Evolutionary conservation across 176 grass and related monocot species (phyloP), one percentile per base, ranked within the genome.

Genomic region (Poa annua): DNA sequence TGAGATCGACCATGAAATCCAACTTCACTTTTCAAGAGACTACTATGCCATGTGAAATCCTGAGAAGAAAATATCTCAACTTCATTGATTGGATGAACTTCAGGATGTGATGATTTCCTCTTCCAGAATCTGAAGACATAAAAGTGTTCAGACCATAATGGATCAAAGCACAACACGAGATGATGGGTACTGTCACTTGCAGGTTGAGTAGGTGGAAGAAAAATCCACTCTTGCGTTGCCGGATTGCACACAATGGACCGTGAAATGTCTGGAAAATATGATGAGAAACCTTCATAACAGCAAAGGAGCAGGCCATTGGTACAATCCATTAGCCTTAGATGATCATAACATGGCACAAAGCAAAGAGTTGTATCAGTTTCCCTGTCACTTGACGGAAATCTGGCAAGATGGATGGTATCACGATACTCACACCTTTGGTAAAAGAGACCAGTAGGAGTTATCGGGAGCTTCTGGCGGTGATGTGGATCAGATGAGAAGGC

Each of bases 231-330:
- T 62, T 66, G 45, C 10, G 82, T 85, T 11, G 56, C 64, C 13
- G 82, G 82, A 75, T 76, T 89, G 81, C 71, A 50, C 51, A 89
- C 66, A 36, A 45, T 41, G 59, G 59, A 35, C 74, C n/a, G 26
- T 55, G 29, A 77, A 11, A 41, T 49, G 19, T 67, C 69, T 72
- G 41, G 41, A 48, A 14, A 51, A 65, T 34, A 34, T 34, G 5
- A 2, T 11, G 56, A 4, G 19, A 22, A 17, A 81, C 51, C 24
- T 65, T n/a, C 70, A 17, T 71, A 85, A 7, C 17, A 45, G 29
- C 75, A 86, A 11, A 90, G 84, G 19, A 87, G 50, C 4, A 86
- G 64, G 45, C 88, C 88, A 32, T 83, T 80, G 66, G 74, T 83
- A 21, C 66, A 83, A 81, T 50, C 88, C 10, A 87, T 33, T 36